phyloP scores from a whole-genome alignment of 768 basidiomycete species.

The Leccinum olivaceopallidum region DNA sequence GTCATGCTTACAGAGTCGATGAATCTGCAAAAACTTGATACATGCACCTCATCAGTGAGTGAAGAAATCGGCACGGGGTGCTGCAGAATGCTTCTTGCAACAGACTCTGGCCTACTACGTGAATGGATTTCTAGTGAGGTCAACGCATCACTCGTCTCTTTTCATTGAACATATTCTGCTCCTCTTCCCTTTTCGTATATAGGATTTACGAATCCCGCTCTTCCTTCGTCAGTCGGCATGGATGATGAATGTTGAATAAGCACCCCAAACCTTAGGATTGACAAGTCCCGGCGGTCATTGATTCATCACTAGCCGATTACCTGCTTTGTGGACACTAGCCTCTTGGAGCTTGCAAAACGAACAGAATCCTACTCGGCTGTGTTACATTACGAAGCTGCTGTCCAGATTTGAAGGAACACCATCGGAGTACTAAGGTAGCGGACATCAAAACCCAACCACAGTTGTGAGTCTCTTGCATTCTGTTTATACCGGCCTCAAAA shows the following conservation, averaged over 20 bases:
- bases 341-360: no score
- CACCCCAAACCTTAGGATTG: background rate
- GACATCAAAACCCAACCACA: no score
- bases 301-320: background rate
- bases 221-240: background rate
- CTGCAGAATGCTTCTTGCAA: background rate
- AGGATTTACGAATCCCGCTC: background rate
- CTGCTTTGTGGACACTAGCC: background rate
- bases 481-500: no score
- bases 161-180: background rate
- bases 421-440: no score
- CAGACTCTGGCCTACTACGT: background rate
- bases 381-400: background rate
- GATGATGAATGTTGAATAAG: background rate
- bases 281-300: background rate
- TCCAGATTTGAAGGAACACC: no score
- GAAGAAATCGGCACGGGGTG: background rate
- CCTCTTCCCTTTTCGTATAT: background rate
- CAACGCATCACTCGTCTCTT: background rate
- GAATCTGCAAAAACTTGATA: background rate
- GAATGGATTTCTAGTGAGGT: background rate
- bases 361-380: background rate
- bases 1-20: background rate
- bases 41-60: background rate
- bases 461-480: no score